Evolutionary conservation across 495 filamentous ascomycete species (phyloP).

Genomic region (Acidiella bohemica): DNA sequence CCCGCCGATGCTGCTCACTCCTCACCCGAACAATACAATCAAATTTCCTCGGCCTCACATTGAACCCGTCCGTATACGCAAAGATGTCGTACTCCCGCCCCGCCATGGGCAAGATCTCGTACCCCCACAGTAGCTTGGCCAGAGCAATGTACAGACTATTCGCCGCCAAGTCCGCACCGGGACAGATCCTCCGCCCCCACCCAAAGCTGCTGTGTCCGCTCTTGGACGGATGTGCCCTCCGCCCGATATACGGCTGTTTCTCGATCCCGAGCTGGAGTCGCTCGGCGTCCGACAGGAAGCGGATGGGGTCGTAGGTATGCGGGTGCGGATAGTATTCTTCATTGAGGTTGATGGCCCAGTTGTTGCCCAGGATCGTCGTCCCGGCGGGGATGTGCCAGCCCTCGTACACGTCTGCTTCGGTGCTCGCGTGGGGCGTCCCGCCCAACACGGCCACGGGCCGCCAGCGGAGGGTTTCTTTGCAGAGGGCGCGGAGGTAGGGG

Average conservation of each 20-base stretch:
- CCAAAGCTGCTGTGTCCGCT: conserved; percentile 37
- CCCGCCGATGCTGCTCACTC: conserved; percentile 20
- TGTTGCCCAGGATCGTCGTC: conserved; percentile 47
- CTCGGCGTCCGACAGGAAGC: conserved; percentile 22
- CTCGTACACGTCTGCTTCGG: conserved; percentile 43
- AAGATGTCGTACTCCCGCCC: conserved; percentile 25
- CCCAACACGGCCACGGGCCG: conserved; percentile 46
- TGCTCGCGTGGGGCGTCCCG: conserved; percentile 48
- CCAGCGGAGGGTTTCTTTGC: conserved; percentile 50
- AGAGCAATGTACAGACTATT: conserved; percentile 27
- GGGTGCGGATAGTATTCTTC: conserved; percentile 43
- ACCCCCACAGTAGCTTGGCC: conserved; percentile 27
- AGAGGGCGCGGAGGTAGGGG: conserved; percentile 36
- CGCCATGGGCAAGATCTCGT: conserved; percentile 22
- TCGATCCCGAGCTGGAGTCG: conserved; percentile 23
- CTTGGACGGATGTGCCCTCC: conserved; percentile 31
- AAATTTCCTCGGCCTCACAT: conserved; percentile 26
- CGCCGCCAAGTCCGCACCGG: conserved; percentile 26
- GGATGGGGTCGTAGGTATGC: conserved; percentile 38
- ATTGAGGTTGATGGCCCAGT: conserved; percentile 53
- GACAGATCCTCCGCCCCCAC: conserved; percentile 31
- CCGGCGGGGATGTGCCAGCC: conserved; percentile 32
- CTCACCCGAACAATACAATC: conserved; percentile 23
- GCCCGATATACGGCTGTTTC: conserved; percentile 19
- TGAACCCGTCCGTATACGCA: conserved; percentile 30